Conservation (phyloP, 108 stramenopile species). For the Nitzschia sp. region DNA sequence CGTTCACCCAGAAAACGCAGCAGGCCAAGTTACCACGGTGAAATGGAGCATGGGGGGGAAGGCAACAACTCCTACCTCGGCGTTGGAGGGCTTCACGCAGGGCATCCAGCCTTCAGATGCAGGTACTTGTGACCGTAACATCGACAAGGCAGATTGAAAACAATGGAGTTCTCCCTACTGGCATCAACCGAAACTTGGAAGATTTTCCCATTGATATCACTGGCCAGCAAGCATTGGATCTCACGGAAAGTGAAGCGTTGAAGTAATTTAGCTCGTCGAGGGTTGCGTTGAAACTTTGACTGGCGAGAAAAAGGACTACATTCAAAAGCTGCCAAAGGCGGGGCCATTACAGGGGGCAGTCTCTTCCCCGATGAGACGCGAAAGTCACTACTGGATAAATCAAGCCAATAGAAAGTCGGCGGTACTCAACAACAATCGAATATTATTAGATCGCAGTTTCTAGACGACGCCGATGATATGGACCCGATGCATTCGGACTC, state of each 20-base stretch:
- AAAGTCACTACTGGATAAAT: neutral
- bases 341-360: constrained; percentile 77
- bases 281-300: constrained; percentile 74
- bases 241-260: constrained; percentile 69
- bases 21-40: too few relatives aligned
- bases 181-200: constrained; percentile 78
- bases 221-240: constrained; percentile 68
- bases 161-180: constrained; percentile 36
- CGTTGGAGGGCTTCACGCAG: constrained; percentile 88
- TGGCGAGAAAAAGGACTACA: constrained; percentile 39
- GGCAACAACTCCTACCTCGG: constrained; percentile 67
- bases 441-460: too few relatives aligned
- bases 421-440: too few relatives aligned
- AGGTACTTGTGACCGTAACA: constrained; percentile 64
- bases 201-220: constrained; percentile 72
- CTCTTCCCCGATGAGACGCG: constrained; percentile 38
- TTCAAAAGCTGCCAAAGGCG: constrained; percentile 66
- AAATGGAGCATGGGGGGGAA: constrained; percentile 90
- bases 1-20: too few relatives aligned
- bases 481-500: too few relatives aligned
- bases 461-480: too few relatives aligned
- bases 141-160: constrained; percentile 63
- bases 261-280: constrained; percentile 62
- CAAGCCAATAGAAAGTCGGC: too few relatives aligned
- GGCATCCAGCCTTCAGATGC: constrained; percentile 71